These are phyloP conservation scores for Viola pubescens DNA, from an alignment of 441 rosid genomes.

Conservation along the genomic window DNA sequence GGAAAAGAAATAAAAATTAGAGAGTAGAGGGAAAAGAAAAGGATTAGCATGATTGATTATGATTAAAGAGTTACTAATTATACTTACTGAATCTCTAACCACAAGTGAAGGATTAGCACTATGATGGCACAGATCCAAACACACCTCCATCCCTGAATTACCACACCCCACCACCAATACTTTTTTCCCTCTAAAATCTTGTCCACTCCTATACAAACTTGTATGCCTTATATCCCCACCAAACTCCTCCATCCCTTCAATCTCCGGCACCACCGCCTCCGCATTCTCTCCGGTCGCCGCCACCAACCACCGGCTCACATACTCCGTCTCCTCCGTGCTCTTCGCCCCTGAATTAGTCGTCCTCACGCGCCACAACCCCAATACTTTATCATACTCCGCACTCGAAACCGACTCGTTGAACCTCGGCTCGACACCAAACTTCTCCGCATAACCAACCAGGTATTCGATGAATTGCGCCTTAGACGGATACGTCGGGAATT, in stretches of 20 bases:
- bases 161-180: slow-evolving; percentile 90
- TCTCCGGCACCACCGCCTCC: slow-evolving; percentile 53
- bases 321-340: slow-evolving; percentile 35
- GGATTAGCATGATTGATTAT: neutral
- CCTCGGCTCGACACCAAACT: slow-evolving; percentile 39
- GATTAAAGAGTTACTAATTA: neutral
- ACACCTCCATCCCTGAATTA: slow-evolving; percentile 91
- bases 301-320: slow-evolving; percentile 54
- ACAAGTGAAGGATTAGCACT: slow-evolving; percentile 57
- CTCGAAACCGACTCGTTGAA: slow-evolving; percentile 46
- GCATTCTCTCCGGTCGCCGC: slow-evolving; percentile 94
- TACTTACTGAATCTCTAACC: slow-evolving; percentile 68
- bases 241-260: slow-evolving; percentile 53
- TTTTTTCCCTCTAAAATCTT: slow-evolving; percentile 38
- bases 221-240: slow-evolving; percentile 55
- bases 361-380: slow-evolving; percentile 55
- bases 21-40: neutral
- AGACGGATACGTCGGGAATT: slow-evolving; percentile 69
- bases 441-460: slow-evolving; percentile 37
- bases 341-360: slow-evolving; percentile 22
- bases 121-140: slow-evolving; percentile 74
- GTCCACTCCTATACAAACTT: slow-evolving; percentile 56
- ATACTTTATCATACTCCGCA: slow-evolving; percentile 46
- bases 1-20: no score
- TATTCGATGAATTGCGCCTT: slow-evolving; percentile 57